phyloP scores from a whole-genome alignment of 192 early-diverging fungal species.

The Dispira simplex region DNA sequence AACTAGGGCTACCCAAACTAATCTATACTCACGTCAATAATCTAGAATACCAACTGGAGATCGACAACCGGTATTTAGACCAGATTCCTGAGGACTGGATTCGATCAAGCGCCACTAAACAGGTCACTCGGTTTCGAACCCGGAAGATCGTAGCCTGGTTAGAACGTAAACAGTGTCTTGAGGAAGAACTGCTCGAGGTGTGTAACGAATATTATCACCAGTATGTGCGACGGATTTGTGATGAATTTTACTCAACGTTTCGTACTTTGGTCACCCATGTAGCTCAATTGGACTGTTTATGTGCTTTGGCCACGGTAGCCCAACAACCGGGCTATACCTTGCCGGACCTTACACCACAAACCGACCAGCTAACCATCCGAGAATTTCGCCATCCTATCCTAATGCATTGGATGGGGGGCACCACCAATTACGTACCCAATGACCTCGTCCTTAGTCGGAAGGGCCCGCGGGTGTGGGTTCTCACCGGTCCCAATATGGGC shows the following conservation, averaged over 20 bases:
- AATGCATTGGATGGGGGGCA: constrained; percentile 20
- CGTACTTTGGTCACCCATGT: constrained; percentile 35
- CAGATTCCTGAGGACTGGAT: not conserved
- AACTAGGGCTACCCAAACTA: not conserved
- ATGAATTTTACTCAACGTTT: constrained; percentile 35
- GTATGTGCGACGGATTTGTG: not conserved
- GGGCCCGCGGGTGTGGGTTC: constrained; percentile 20
- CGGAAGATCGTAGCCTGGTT: not conserved
- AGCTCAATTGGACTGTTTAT: constrained; percentile 47
- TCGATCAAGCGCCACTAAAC: not conserved
- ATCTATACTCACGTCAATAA: not conserved
- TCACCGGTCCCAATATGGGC: constrained; percentile 71
- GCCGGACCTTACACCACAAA: constrained; percentile 17
- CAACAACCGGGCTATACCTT: constrained; percentile 36
- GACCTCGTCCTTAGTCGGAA: constrained; percentile 22
- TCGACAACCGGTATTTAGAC: not conserved
- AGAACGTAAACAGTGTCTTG: not conserved
- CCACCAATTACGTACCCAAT: constrained; percentile 39
- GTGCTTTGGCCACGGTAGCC: constrained; percentile 39
- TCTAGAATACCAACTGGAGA: constrained; percentile 2
- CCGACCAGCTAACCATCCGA: too few species aligned
- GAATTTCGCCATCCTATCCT: too few species aligned
- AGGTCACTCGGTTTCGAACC: not conserved
- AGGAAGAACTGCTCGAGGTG: not conserved
- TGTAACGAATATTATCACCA: not conserved